A percentile compares a stretch with the other conserved stretches of the same genome.
Conservation (phyloP, 805 yeast genomes). For the Crinitomyces ghanaensis region DNA sequence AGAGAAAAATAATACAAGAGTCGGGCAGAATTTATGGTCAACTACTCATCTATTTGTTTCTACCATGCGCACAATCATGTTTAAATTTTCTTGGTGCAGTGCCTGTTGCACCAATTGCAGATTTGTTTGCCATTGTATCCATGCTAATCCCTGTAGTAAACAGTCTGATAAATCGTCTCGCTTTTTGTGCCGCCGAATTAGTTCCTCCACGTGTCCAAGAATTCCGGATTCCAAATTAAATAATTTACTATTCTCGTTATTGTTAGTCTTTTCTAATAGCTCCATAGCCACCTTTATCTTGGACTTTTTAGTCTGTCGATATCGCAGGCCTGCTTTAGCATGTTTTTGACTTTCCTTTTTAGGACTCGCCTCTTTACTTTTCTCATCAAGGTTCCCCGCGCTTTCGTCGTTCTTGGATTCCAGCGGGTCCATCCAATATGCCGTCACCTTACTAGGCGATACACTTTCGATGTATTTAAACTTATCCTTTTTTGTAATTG, state of each 20-base stretch:
- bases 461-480: conserved; percentile 14
- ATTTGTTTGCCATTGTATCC: conserved; percentile 35
- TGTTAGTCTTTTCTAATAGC: conserved; percentile 11
- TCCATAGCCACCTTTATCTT: conserved; percentile 13
- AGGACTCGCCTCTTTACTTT: too few relatives aligned
- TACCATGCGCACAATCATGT: too few relatives aligned
- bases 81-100: not conserved
- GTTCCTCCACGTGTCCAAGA: not conserved
- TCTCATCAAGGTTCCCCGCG: too few relatives aligned
- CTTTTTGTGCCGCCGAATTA: conserved; percentile 24
- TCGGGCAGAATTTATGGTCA: too few relatives aligned
- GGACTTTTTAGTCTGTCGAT: conserved; percentile 16
- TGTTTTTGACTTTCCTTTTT: not conserved
- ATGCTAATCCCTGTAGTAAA: conserved; percentile 47
- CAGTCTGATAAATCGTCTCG: conserved; percentile 60
- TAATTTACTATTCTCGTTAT: not conserved
- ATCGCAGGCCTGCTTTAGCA: conserved; percentile 8
- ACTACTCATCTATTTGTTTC: too few relatives aligned
- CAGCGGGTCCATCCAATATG: conserved; percentile 22
- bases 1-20: too few relatives aligned
- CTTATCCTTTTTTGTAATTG: conserved; percentile 9
- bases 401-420: not conserved
- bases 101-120: not conserved
- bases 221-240: conserved; percentile 1
- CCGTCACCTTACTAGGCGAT: conserved; percentile 17